phyloP scores from a whole-genome alignment of 306 rosid genomes.

The Arachis stenosperma region DNA sequence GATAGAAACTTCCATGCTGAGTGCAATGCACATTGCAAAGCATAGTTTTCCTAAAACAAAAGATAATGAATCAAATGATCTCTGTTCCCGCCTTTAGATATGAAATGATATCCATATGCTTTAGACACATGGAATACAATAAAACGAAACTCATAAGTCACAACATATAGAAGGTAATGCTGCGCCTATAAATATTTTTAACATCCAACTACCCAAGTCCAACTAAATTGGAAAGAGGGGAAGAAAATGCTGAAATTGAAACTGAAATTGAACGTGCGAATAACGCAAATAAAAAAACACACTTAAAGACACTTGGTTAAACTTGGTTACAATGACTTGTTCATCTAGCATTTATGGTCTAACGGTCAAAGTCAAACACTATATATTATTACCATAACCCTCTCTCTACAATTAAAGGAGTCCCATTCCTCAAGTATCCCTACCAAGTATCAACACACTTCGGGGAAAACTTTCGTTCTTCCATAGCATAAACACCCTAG shows the following conservation, averaged over 20 bases:
- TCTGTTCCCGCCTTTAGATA: slow-evolving; percentile 36
- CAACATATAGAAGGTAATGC: background rate
- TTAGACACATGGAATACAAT: slow-evolving; percentile 36
- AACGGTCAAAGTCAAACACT: slow-evolving; percentile 40
- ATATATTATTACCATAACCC: slow-evolving; percentile 31
- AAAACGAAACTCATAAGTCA: slow-evolving; percentile 55
- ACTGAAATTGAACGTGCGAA: too few species aligned
- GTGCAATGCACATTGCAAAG: too few species aligned
- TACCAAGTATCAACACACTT: slow-evolving; percentile 46
- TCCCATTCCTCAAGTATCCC: slow-evolving; percentile 41
- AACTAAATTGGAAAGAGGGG: too few species aligned
- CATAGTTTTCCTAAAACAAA: slow-evolving; percentile 24
- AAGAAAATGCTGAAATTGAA: too few species aligned
- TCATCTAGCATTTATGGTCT: too few species aligned
- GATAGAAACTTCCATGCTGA: too few species aligned
- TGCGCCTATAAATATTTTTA: too few species aligned
- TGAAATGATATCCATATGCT: slow-evolving; percentile 17
- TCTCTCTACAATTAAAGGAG: slow-evolving; percentile 35
- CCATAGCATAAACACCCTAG: slow-evolving; percentile 48
- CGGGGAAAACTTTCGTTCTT: slow-evolving; percentile 40
- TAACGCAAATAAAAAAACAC: too few species aligned
- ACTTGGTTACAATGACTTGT: too few species aligned
- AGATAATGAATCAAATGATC: slow-evolving; percentile 31
- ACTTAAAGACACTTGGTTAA: too few species aligned
- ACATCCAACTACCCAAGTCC: too few species aligned